phyloP scores from a whole-genome alignment of 805 yeast species.

The Wickerhamiella parazyma region DNA sequence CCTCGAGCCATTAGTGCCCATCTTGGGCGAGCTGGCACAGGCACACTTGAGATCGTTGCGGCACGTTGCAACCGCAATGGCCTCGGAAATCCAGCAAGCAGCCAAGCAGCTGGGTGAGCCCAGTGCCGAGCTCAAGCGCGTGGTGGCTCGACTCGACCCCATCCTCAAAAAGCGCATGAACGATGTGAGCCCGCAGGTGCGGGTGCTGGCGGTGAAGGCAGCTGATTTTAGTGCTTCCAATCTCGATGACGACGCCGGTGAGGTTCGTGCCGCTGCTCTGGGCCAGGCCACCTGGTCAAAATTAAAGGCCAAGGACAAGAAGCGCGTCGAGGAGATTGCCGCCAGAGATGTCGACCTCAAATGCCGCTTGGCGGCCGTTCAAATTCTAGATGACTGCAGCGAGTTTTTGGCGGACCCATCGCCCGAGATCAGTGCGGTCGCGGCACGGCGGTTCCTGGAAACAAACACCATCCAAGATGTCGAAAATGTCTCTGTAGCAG shows the following conservation, averaged over 20 bases:
- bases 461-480: neutral
- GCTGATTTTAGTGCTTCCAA: neutral
- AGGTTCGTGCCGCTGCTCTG: slow-evolving; percentile 2
- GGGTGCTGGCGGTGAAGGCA: neutral
- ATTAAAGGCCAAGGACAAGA: neutral
- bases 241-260: slow-evolving; percentile 1
- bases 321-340: slow-evolving; percentile 4
- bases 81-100: neutral
- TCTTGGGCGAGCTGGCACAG: slow-evolving; percentile 8
- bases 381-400: neutral
- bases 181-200: slow-evolving; percentile 4
- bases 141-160: neutral
- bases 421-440: slow-evolving; percentile 1
- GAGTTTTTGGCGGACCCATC: neutral
- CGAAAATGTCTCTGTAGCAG: neutral
- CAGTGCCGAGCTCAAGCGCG: neutral
- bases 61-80: slow-evolving; percentile 9
- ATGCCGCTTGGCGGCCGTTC: slow-evolving; percentile 3
- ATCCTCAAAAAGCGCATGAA: neutral
- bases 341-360: neutral
- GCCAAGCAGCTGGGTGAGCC: neutral
- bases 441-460: neutral
- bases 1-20: slow-evolving; percentile 1
- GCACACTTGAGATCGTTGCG: slow-evolving; percentile 15
- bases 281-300: neutral